Conservation (phyloP, 129 eudicot genomes). For the Apium graveolens region DNA sequence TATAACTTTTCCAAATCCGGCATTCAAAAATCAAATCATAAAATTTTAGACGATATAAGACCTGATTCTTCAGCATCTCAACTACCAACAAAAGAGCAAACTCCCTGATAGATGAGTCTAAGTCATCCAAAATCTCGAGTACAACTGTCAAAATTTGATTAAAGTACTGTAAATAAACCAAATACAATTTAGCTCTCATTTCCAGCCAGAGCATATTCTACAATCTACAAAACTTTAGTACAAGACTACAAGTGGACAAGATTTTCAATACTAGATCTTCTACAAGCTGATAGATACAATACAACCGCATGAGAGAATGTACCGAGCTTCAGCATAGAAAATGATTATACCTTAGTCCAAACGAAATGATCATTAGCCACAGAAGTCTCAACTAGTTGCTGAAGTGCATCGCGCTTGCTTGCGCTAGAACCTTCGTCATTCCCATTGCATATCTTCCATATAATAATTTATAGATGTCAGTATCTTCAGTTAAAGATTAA, state of each 20-base stretch:
- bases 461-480: slow-evolving; percentile 9
- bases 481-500: background rate
- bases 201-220: background rate
- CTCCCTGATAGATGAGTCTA: slow-evolving; percentile 72
- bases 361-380: slow-evolving; percentile 52
- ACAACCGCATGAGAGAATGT: background rate
- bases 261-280: background rate
- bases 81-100: slow-evolving; percentile 59
- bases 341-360: slow-evolving; percentile 70
- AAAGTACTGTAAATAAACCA: slow-evolving; percentile 66
- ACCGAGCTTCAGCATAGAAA: background rate
- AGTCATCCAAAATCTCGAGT: slow-evolving; percentile 78
- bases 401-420: slow-evolving; percentile 61
- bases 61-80: slow-evolving; percentile 97
- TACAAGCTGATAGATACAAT: background rate
- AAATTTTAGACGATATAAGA: slow-evolving; percentile 6
- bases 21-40: background rate
- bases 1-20: background rate
- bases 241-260: background rate
- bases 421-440: slow-evolving; percentile 47
- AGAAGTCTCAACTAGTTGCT: slow-evolving; percentile 81
- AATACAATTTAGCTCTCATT: slow-evolving; percentile 11
- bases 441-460: slow-evolving; percentile 58
- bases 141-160: slow-evolving; percentile 84
- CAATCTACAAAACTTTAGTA: background rate